These are phyloP conservation scores for Thyridium curvatum DNA, from an alignment of 2,329 filamentous ascomycete genomes.

Conservation along the genomic window DNA sequence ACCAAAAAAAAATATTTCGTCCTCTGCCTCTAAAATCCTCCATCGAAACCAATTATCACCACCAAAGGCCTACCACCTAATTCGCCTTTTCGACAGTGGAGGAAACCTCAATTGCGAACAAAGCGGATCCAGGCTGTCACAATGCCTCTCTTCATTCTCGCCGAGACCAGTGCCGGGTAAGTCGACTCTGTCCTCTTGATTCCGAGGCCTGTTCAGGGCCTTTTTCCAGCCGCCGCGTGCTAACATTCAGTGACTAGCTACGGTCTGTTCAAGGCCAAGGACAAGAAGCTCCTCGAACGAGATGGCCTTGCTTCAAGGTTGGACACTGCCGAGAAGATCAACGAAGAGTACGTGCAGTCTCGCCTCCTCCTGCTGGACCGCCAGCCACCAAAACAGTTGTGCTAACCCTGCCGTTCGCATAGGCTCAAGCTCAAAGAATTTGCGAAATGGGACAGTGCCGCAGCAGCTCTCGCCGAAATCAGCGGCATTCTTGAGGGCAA, in stretches of 20 bases:
- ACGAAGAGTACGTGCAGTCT: constrained; percentile 63
- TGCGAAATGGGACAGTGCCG: constrained; percentile 92
- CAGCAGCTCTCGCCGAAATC: constrained; percentile 84
- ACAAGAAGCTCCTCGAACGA: constrained; percentile 95
- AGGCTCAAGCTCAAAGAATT: constrained; percentile 96
- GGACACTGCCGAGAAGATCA: constrained; percentile 74
- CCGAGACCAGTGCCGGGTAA: constrained; percentile 81
- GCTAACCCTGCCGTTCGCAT: constrained; percentile 9
- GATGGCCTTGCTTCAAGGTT: constrained; percentile 69
- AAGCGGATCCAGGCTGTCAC: constrained; percentile 23
- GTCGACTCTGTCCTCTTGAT: constrained; percentile 19
- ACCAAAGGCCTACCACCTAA: not conserved
- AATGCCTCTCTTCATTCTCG: constrained; percentile 89
- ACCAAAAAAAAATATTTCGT: constrained; percentile 33
- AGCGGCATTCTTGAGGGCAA: constrained; percentile 87
- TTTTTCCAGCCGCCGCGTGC: not conserved
- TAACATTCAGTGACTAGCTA: constrained; percentile 54
- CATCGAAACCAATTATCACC: constrained; percentile 31
- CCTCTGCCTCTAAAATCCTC: constrained; percentile 16
- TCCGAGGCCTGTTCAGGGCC: constrained; percentile 6
- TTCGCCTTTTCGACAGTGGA: constrained; percentile 2
- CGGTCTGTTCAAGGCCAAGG: constrained; percentile 95
- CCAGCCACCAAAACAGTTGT: not conserved
- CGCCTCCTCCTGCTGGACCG: not conserved
- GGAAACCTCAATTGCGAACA: no score